Percentiles rank a stretch among this genome's conserved stretches.
Conservation (phyloP, 495 filamentous ascomycete genomes). For the Aspergillus incahuasiensis region DNA sequence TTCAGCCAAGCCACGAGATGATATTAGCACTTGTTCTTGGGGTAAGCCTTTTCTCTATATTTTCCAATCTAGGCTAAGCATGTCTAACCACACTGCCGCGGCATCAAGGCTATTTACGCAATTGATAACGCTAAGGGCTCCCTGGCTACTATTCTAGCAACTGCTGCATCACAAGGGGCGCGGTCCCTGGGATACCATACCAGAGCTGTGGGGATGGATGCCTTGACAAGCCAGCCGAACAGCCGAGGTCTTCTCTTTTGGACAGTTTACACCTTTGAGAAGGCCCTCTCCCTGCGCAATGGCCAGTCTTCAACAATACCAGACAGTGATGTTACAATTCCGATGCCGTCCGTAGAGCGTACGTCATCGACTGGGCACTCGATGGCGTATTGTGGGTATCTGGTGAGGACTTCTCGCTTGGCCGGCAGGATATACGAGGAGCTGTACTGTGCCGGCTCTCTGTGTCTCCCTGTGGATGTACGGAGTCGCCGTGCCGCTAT, state of each 20-base stretch:
- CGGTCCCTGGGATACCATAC: not conserved
- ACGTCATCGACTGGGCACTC: not conserved
- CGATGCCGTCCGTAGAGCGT: not conserved
- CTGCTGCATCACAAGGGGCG: not conserved
- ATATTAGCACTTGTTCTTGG: slow-evolving; percentile 4
- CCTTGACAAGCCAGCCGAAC: not conserved
- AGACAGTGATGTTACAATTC: not conserved
- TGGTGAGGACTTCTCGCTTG: not conserved
- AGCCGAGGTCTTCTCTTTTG: not conserved
- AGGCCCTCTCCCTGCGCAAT: not conserved
- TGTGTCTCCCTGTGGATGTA: not conserved
- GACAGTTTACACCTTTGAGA: not conserved
- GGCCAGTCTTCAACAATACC: not conserved
- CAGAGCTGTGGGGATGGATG: not conserved
- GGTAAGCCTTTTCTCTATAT: not conserved
- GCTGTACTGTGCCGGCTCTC: slow-evolving; percentile 3
- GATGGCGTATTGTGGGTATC: not conserved
- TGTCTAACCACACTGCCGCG: not conserved
- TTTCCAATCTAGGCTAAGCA: not conserved
- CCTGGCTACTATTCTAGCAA: slow-evolving; percentile 1
- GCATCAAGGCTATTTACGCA: not conserved
- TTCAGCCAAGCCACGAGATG: slow-evolving; percentile 7
- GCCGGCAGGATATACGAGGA: slow-evolving; percentile 9
- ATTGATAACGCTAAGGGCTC: slow-evolving; percentile 2
- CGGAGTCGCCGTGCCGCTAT: not conserved